These are phyloP conservation scores for Ceriops zippeliana DNA, from an alignment of 345 rosid genomes.

Conservation along the genomic window DNA sequence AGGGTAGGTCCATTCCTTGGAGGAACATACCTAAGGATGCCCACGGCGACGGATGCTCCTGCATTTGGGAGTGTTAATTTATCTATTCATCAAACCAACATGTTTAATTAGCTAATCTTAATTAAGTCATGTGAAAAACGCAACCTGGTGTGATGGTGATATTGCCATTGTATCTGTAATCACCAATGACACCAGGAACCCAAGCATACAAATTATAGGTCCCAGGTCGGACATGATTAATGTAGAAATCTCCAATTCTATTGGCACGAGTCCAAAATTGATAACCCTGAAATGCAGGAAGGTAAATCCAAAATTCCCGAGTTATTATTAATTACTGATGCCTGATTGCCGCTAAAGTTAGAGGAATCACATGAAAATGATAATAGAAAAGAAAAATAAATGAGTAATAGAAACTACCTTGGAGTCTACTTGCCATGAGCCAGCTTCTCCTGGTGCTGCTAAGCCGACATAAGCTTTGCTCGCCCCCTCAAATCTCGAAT, in stretches of 20 bases:
- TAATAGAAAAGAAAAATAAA: neutral
- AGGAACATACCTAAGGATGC: slow-evolving; percentile 41
- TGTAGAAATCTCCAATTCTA: slow-evolving; percentile 46
- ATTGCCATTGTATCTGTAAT: slow-evolving; percentile 38
- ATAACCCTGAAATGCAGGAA: slow-evolving; percentile 54
- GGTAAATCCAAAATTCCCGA: neutral
- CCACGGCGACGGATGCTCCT: slow-evolving; percentile 47
- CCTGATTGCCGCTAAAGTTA: too few species aligned
- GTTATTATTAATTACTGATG: too few species aligned
- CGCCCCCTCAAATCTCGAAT: slow-evolving; percentile 25
- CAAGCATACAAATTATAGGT: slow-evolving; percentile 66
- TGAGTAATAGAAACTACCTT: slow-evolving; percentile 40
- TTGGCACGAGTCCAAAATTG: slow-evolving; percentile 80
- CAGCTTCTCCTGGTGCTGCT: slow-evolving; percentile 62
- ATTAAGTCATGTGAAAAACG: neutral
- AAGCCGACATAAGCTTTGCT: slow-evolving; percentile 64
- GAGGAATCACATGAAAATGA: neutral
- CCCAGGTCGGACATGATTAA: slow-evolving; percentile 61
- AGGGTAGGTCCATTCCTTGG: slow-evolving; percentile 73
- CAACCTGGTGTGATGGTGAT: slow-evolving; percentile 57
- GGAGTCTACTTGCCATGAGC: slow-evolving; percentile 82
- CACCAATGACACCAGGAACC: slow-evolving; percentile 68
- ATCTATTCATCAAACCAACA: neutral
- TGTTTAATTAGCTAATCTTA: neutral
- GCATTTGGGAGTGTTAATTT: slow-evolving; percentile 5